These are phyloP conservation scores for Chlamydomonas sp. DNA, from an alignment of 139 green algal species.

Conservation along the genomic window DNA sequence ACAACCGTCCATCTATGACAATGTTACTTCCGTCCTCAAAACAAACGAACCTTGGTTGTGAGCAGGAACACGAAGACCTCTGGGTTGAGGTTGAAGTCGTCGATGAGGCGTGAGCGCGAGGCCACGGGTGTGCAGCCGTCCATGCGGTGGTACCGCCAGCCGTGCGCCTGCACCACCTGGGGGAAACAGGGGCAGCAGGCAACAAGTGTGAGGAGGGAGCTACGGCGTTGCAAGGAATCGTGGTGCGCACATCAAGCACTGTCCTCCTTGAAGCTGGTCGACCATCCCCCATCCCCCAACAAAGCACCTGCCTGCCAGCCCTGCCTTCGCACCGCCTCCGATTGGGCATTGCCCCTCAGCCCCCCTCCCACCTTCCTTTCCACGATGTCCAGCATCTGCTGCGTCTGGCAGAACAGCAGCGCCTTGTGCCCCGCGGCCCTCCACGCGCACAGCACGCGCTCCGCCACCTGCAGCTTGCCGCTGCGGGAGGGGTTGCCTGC, in stretches of 20 bases:
- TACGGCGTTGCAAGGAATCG: too few relatives aligned
- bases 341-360: too few relatives aligned
- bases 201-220: background rate
- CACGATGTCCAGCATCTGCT: conserved; percentile 99
- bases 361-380: conserved; percentile 60
- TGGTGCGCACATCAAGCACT: too few relatives aligned
- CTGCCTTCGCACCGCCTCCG: conserved; percentile 42
- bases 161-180: conserved; percentile 11
- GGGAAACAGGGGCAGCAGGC: background rate
- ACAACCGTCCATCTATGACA: too few relatives aligned
- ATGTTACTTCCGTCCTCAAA: too few relatives aligned
- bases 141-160: conserved; percentile 92
- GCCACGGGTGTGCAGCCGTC: conserved; percentile 89
- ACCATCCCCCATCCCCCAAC: background rate
- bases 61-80: conserved; percentile 93
- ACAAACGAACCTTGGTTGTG: conserved; percentile 82
- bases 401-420: conserved; percentile 92
- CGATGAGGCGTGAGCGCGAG: conserved; percentile 79
- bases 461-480: conserved; percentile 89
- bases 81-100: conserved; percentile 88
- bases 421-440: conserved; percentile 81
- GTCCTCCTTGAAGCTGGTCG: background rate
- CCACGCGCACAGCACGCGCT: conserved; percentile 86
- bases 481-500: conserved; percentile 70
- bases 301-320: background rate